Evolutionary conservation across 371 early-diverging fungal genomes (phyloP).

Genomic region (Mortierella sp.): DNA sequence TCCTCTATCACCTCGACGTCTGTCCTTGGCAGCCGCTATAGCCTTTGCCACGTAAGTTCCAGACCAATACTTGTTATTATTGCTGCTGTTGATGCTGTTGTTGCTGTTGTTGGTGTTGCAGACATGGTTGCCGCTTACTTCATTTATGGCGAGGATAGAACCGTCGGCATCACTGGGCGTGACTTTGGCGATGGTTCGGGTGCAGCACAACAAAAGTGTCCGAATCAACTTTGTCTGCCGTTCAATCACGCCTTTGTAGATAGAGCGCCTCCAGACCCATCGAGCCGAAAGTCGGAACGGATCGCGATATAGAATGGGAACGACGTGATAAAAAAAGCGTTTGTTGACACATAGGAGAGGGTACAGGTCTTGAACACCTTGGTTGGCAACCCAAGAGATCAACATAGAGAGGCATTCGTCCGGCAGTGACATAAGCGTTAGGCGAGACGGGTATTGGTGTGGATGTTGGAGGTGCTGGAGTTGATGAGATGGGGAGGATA

Average conservation of each 20-base stretch:
- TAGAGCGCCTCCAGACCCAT: constrained; percentile 33
- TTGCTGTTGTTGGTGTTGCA: background rate
- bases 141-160: no score
- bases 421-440: constrained; percentile 29
- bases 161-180: constrained; percentile 12
- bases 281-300: constrained; percentile 36
- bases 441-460: background rate
- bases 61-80: constrained; percentile 1
- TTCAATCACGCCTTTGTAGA: constrained; percentile 40
- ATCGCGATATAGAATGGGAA: constrained; percentile 33
- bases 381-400: constrained; percentile 29
- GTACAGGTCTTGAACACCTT: constrained; percentile 27
- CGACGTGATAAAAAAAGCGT: constrained; percentile 30
- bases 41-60: constrained; percentile 10
- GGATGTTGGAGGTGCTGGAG: background rate
- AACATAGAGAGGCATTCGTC: constrained; percentile 26
- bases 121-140: background rate
- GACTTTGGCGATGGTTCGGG: constrained; percentile 24
- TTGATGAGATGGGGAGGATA: no score
- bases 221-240: constrained; percentile 44
- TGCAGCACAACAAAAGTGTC: constrained; percentile 42
- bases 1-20: constrained; percentile 11
- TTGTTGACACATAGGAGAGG: constrained; percentile 43
- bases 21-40: constrained; percentile 3
- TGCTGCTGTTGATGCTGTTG: background rate